Conservation (phyloP, 192 early-diverging fungal genomes). For the Diversispora eburnea region DNA sequence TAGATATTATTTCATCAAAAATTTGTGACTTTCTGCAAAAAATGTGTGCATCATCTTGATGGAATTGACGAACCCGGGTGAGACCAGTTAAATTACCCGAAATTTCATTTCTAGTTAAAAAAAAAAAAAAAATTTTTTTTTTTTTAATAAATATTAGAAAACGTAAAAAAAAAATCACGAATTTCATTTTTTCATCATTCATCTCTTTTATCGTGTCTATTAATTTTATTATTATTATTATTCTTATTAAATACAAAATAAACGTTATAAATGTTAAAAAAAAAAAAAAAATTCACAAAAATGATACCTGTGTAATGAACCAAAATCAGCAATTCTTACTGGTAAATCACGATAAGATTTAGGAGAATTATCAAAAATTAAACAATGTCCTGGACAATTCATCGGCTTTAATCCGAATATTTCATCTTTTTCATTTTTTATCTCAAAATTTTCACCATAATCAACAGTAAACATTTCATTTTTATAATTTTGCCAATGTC, state of each 20-base stretch:
- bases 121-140: too few species aligned
- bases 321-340: constrained; percentile 86
- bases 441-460: constrained; percentile 15
- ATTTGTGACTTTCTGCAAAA: constrained; percentile 86
- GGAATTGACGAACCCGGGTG: constrained; percentile 89
- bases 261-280: constrained; percentile 12
- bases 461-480: constrained; percentile 82
- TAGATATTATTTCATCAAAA: constrained; percentile 69
- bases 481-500: constrained; percentile 96
- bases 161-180: too few species aligned
- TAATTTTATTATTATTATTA: too few species aligned
- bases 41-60: constrained; percentile 97
- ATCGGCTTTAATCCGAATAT: constrained; percentile 92
- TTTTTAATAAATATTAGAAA: background rate
- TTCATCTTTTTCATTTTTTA: constrained; percentile 38
- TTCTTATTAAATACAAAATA: too few species aligned
- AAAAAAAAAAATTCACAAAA: constrained; percentile 7
- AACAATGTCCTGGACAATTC: constrained; percentile 97
- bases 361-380: constrained; percentile 77
- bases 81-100: constrained; percentile 87
- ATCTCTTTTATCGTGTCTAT: too few species aligned
- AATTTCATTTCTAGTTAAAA: constrained; percentile 73
- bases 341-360: constrained; percentile 89
- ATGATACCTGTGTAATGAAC: constrained; percentile 80
- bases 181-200: too few species aligned